Base-by-base conservation (phyloP, 768 basidiomycete genomes). In the Pleurotus giganteus region DNA sequence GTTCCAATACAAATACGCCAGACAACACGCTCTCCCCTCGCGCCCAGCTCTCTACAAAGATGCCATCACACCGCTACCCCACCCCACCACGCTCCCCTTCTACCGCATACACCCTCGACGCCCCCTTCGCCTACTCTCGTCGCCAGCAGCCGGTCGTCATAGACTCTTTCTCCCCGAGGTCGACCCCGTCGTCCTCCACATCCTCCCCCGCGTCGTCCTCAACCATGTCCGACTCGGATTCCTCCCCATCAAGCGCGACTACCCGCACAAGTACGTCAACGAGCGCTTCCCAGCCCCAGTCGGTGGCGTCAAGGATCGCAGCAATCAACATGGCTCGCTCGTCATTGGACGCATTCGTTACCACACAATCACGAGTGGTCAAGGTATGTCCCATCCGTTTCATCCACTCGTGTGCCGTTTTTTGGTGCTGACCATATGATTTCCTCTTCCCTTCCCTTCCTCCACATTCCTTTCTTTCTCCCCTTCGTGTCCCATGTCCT, bases 331-430 rank as follows among this genome's bases (percentile, higher is more conserved):
- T 46, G 27, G 45, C 36, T 34, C 36, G 43, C 23, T 56, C 52
- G 52, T 61, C 62, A 28, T 57, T 69, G 23, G 68, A 75, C 15
- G 71, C 76, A 4, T 85, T 85, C 60, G 60, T 79, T 23, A 63
- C 71, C 29, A 77, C 80, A 42, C 74, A 74, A 37, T 84, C 82
- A 28, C 77, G 82, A 55, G 80, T 76, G n/a, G 71, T 83, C 24
- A 74, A 73, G 52, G 84, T 83, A 57, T 61, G 81, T 73, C 60
- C 39, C 58, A 53, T 62, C 52, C 37, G 41, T 39, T 27, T 19
- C 28, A 31, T 37, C 45, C 42, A 59, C 51, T 57, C 45, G 43
- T 56, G 43, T 55, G 47, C 15, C 54, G 50, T 47, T 58, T 46
- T 34, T 49, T 41, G 29, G 55, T 51, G 53, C 57, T 57, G 46